Base-by-base conservation (phyloP, 2,329 filamentous ascomycete genomes). In the Ophiostoma ips region DNA sequence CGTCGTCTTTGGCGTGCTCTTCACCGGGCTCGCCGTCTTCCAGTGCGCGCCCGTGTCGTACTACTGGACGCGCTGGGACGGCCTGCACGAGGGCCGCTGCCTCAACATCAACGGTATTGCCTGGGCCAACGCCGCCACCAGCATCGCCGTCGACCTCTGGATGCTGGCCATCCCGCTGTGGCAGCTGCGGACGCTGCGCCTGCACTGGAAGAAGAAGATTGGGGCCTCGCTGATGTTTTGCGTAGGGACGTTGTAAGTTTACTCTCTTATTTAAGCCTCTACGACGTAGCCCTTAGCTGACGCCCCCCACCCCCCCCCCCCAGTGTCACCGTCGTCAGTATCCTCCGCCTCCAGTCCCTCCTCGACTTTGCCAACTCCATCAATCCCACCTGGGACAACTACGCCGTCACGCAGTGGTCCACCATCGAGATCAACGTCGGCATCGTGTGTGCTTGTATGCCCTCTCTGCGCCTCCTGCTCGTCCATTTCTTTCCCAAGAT, bases 1-100 rank as follows among this genome's bases (percentile, higher is more conserved):
- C 43, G 36, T 59, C 5, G 10, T 67, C 1, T 71, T 65, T 47
- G 69, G 70, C 2, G 3, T 69, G 13, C 55, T 60, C 3, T 76
- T 72, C 35, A 50, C 68, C 18, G 52, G 73, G 3, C 58, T 67
- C 12, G 67, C 63, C 13, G 57, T 73, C 12, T 72, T 77, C 35
- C 70, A 77, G 53, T 79, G 75, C 58, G 59, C 55, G 2, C 76
- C 76, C 0, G 62, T 79, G 18, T 60, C 59, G 13, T 71, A 67
- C 51, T 73, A 70, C 58, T 81, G 77, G 77, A 64, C 61, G 0
- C 62, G 62, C 15, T 80, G 75, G 73, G 68, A 74, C 43, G 66
- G 66, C 1, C 60, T 68, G 48, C 64, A 69, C 35, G 5, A 59
- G 0, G 76, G 76, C 0, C 60, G 52, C 1, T 81, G 77, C 53